These are phyloP conservation scores for Hymenotorrendiella dingleyae DNA, from an alignment of 2,329 filamentous ascomycete genomes.

Conservation along the genomic window DNA sequence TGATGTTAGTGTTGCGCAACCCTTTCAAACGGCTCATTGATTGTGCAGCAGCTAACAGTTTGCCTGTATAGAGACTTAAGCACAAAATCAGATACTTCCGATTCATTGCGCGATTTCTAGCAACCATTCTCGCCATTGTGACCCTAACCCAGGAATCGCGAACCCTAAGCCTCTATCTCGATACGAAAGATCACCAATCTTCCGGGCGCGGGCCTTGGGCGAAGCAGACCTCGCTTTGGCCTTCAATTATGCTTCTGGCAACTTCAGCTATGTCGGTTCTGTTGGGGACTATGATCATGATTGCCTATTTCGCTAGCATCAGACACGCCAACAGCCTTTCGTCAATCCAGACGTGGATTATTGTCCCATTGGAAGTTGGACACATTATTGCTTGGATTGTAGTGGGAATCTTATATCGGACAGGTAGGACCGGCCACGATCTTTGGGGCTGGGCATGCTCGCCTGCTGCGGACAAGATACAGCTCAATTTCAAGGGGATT, in stretches of 20 bases:
- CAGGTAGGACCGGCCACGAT: slow-evolving; percentile 17
- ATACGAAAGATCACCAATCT: slow-evolving; percentile 5
- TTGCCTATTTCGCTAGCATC: slow-evolving; percentile 12
- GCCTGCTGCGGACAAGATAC: slow-evolving; percentile 14
- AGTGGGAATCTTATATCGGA: slow-evolving; percentile 14
- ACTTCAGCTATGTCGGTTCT: slow-evolving; percentile 10
- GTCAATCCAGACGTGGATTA: slow-evolving; percentile 7
- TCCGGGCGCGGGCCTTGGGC: slow-evolving; percentile 14
- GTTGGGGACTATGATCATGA: slow-evolving; percentile 11
- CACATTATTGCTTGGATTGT: slow-evolving; percentile 16
- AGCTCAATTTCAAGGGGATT: slow-evolving; percentile 15
- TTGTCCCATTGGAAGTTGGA: slow-evolving; percentile 8
- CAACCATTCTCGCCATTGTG: slow-evolving; percentile 10
- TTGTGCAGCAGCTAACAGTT: neutral
- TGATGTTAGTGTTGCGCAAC: neutral
- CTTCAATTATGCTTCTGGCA: slow-evolving; percentile 13
- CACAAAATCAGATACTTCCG: slow-evolving; percentile 10
- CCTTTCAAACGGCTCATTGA: too few species aligned
- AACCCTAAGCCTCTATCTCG: slow-evolving; percentile 9
- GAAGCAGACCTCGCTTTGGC: slow-evolving; percentile 12
- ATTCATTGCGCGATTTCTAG: slow-evolving; percentile 9
- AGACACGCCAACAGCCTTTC: slow-evolving; percentile 14
- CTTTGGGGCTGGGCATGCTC: slow-evolving; percentile 22
- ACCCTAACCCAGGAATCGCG: slow-evolving; percentile 11
- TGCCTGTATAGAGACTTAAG: slow-evolving; percentile 6